phyloP scores from a whole-genome alignment of 331 rosid species.

The Arachis monticola region DNA sequence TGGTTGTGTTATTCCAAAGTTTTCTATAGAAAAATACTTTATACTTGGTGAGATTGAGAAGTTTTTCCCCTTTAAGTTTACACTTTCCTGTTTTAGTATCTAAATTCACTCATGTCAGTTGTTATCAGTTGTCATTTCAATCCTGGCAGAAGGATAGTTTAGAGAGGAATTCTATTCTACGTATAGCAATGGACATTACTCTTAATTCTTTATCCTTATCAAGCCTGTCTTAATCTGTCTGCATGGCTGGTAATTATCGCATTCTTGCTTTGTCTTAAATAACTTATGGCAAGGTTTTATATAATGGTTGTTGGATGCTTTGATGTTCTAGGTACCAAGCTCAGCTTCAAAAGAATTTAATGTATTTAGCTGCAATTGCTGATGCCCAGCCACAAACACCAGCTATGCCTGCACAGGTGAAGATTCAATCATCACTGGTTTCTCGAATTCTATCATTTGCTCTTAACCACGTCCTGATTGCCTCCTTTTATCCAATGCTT shows the following conservation, averaged over 20 bases:
- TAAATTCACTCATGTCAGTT: not conserved
- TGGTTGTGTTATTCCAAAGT: not conserved
- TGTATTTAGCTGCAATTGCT: conserved; percentile 99
- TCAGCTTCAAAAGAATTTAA: conserved; percentile 97
- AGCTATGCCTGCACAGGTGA: conserved; percentile 88
- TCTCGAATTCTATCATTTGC: conserved; percentile 3
- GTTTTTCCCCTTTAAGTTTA: not conserved
- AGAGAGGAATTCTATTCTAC: not conserved
- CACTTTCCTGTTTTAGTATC: not conserved
- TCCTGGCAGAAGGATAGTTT: not conserved
- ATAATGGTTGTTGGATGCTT: conserved; percentile 28
- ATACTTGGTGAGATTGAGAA: not conserved
- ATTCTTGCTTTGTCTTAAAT: not conserved
- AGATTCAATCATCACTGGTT: conserved; percentile 14
- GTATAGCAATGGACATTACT: not conserved
- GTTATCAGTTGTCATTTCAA: not conserved
- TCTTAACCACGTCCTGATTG: conserved; percentile 15
- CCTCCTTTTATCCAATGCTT: conserved; percentile 28
- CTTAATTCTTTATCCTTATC: not conserved
- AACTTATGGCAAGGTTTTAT: conserved; percentile 3
- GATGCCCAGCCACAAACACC: conserved; percentile 96
- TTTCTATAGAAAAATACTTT: not conserved
- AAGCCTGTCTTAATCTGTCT: too few species aligned
- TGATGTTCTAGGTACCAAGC: conserved; percentile 79
- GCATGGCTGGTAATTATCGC: not conserved